Base-by-base conservation (phyloP, 2,329 filamentous ascomycete species). In the Aureobasidium sp. region DNA sequence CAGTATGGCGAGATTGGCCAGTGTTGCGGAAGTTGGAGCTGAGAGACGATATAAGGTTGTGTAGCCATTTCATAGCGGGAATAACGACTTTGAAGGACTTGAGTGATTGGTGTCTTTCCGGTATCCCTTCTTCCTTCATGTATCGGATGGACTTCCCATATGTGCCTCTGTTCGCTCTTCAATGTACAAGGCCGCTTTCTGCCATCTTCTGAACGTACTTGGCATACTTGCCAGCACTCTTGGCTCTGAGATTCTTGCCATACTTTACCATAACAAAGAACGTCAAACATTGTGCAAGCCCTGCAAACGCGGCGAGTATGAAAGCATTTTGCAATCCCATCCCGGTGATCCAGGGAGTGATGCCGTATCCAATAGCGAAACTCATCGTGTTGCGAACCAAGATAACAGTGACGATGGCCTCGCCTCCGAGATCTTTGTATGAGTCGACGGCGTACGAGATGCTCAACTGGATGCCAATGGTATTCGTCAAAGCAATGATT, bases 351-450 rank as follows among this genome's bases (percentile, higher is more conserved):
- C 77, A 79, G 1, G 77, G 77, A 3, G 76, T 78, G 61, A 78
- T 68, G 34, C 81, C 80, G 67, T 84, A 83, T 32, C 75, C 73
- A 32, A 81, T 73, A 5, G 77, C 78, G 65, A 80, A 81, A 30
- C 71, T 74, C 76, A 81, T 79, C 1, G 77, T 80, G 63, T 81
- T 81, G 9, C 79, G 69, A 13, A 78, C 70, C 1, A 81, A 64
- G 39, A 81, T 81, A 11, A 81, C 78, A 3, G 78, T 78, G 9
- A 80, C 75, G 61, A 81, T 77, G 1, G 78, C 77, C 65, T 82
- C 79, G 0, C 78, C 79, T 45, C 74, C 74, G 4, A 81, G 66
- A 9, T 77, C 78, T 37, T 76, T 74, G 64, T 81, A 82, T 21
- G 71, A 75, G 64, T 81, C 79, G 42, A 81, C 78, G 63, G 74